A percentile compares a stretch with the other conserved stretches of the same genome.
Evolutionary conservation across 805 yeast species (phyloP).

Genomic region (Teunomyces atbi): DNA sequence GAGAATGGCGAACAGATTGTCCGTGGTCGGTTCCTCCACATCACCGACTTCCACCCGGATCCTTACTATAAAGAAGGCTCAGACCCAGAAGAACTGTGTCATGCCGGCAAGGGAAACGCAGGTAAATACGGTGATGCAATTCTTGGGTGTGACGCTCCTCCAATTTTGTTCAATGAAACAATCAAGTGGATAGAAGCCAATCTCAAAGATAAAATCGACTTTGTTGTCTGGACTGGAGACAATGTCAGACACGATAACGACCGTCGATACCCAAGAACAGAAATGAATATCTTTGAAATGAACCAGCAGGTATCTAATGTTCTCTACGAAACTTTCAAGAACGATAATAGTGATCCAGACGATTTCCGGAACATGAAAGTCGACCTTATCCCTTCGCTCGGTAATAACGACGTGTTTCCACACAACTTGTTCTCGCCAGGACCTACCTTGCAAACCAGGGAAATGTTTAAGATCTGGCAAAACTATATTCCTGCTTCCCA

Average conservation of each 20-base stretch:
- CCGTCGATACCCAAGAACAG: constrained; percentile 70
- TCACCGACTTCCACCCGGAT: constrained; percentile 88
- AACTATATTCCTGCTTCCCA: constrained; percentile 74
- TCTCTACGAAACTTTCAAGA: constrained; percentile 54
- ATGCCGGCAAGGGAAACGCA: constrained; percentile 53
- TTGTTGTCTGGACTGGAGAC: constrained; percentile 90
- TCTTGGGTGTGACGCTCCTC: constrained; percentile 76
- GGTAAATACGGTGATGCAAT: constrained; percentile 73
- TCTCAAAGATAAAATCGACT: constrained; percentile 74
- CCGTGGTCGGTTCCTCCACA: constrained; percentile 80
- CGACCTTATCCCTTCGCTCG: constrained; percentile 66
- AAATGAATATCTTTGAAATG: constrained; percentile 65
- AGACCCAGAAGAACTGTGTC: constrained; percentile 52
- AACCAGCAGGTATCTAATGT: constrained; percentile 55
- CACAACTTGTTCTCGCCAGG: constrained; percentile 85
- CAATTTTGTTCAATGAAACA: constrained; percentile 58
- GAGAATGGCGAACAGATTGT: constrained; percentile 30
- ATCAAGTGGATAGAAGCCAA: constrained; percentile 64
- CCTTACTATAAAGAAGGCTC: constrained; percentile 57
- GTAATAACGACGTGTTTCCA: constrained; percentile 88
- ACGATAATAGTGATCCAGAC: constrained; percentile 26
- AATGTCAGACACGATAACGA: constrained; percentile 84
- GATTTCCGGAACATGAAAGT: constrained; percentile 47
- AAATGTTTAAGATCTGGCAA: constrained; percentile 71
- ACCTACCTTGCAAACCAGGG: constrained; percentile 84